Percentiles rank a stretch among this genome's conserved stretches.
Evolutionary conservation across 768 basidiomycete species (phyloP).

Genomic region (Termitomyces sp.): DNA sequence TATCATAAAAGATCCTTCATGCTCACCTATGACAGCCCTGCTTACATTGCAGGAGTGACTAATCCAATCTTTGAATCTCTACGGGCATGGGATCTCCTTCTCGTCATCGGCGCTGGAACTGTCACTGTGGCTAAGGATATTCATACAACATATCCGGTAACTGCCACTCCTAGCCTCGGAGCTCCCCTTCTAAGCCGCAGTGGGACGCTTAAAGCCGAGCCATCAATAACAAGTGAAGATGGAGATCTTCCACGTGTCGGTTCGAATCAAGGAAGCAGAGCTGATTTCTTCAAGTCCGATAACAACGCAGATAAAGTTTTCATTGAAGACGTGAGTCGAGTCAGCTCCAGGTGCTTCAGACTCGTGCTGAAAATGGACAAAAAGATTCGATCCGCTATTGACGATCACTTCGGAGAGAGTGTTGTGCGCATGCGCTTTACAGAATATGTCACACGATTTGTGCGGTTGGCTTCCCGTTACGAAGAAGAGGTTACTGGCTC

Average conservation of each 20-base stretch:
- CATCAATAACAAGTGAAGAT: conserved; percentile 59
- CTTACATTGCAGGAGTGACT: conserved; percentile 94
- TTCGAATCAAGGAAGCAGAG: conserved; percentile 51
- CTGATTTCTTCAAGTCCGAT: conserved; percentile 53
- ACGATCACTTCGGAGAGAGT: conserved; percentile 88
- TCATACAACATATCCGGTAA: conserved; percentile 45
- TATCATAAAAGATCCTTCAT: neutral
- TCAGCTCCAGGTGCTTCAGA: neutral
- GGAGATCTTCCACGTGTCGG: conserved; percentile 51
- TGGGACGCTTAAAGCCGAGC: conserved; percentile 61
- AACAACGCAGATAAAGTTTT: conserved; percentile 74
- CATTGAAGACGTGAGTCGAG: conserved; percentile 81
- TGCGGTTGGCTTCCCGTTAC: conserved; percentile 84
- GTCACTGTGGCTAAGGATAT: conserved; percentile 90
- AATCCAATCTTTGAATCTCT: conserved; percentile 94
- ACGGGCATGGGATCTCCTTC: conserved; percentile 87
- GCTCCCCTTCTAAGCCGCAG: conserved; percentile 46
- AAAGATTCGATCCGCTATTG: conserved; percentile 80
- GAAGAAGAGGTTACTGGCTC: conserved; percentile 79
- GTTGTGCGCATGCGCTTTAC: conserved; percentile 84
- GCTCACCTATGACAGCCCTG: conserved; percentile 46
- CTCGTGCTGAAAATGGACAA: neutral
- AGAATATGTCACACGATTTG: conserved; percentile 85
- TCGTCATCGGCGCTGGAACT: conserved; percentile 83
- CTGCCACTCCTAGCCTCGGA: conserved; percentile 30